Evolutionary conservation across 441 rosid species (phyloP), one percentile per base, ranked within the genome.

Genomic region (Erysimum pusillum): DNA sequence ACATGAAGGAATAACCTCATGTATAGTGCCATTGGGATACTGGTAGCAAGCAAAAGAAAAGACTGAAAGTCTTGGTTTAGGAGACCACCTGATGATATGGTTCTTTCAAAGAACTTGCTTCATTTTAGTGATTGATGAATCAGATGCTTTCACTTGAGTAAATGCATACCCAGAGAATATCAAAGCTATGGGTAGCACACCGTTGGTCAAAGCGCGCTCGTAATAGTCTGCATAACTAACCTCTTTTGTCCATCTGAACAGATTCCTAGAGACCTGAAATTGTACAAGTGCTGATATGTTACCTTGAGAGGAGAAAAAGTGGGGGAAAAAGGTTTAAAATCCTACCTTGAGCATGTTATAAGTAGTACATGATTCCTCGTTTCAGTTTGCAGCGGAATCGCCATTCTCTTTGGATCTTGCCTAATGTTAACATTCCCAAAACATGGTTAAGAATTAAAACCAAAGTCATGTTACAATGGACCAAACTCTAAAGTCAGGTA

Each of bases 341-440:
- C 39, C 46, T 71, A 90, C 98, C 97, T 91, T 93, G 60, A 96
- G 86, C 98, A 93, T 93, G 84, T 96, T 96, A 77, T 93, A 90
- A 38, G 98, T 96, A 11, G 99, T 87, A 81, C 98, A 91, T 22
- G 97, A 96, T 81, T 96, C 99, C 74, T 96, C 97, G 75, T 86
- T 91, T 96, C 97, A 0, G 88, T 53, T 45, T 67, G 69, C 56
- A 91, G 75, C 11, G 91, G 80, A 68, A 70, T 78, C 6, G 97
- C 97, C 79, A 96, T 71, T 52, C 98, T 87, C 87, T 89, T 91
- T 49, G 99, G 93, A 54, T 96, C 86, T 18, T 79, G 76, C 99
- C 98, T 95, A 44, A 67, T 6, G 41, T 71, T 15, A 56, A 31
- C 61, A 65, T 46, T 60, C 51, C 71, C 38, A 68, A 17, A 18